Conservation (phyloP, 2,329 filamentous ascomycete species). For the Fusarium equiseti region DNA sequence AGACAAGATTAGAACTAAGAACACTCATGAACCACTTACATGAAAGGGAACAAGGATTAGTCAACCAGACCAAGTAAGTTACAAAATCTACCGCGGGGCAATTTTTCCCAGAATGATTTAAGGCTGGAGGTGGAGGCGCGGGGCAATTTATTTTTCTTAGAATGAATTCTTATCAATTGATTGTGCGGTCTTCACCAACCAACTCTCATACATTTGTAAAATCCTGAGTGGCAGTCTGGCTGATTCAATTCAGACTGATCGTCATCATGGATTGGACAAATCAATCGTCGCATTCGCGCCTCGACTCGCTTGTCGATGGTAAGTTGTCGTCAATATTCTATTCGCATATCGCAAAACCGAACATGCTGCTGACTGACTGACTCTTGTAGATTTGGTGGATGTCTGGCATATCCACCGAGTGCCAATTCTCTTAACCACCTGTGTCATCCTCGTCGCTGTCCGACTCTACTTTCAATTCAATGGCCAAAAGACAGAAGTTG, state of each 20-base stretch:
- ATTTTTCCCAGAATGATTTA: not conserved
- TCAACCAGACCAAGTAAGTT: not conserved
- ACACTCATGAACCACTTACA: not conserved
- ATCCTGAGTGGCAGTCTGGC: slow-evolving; percentile 17
- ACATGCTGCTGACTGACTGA: slow-evolving; percentile 20
- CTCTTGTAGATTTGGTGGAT: slow-evolving; percentile 53
- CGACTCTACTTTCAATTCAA: slow-evolving; percentile 59
- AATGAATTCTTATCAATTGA: slow-evolving; percentile 20
- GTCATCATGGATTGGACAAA: slow-evolving; percentile 46
- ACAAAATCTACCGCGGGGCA: not conserved
- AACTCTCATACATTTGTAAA: not conserved
- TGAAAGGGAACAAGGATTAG: not conserved
- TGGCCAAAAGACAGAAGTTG: slow-evolving; percentile 51
- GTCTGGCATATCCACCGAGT: slow-evolving; percentile 62
- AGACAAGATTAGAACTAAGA: not conserved
- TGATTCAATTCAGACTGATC: slow-evolving; percentile 10
- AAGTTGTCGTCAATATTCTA: slow-evolving; percentile 3
- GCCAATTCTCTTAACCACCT: slow-evolving; percentile 56
- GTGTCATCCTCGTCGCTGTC: slow-evolving; percentile 55
- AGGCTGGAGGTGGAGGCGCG: slow-evolving; percentile 22
- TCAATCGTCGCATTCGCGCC: slow-evolving; percentile 42
- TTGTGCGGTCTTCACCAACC: slow-evolving; percentile 18
- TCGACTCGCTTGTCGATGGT: slow-evolving; percentile 46
- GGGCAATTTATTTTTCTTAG: slow-evolving; percentile 46
- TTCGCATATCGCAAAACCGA: slow-evolving; percentile 9